Base-by-base conservation (phyloP, 768 basidiomycete species). In the Podaxis sp. region DNA sequence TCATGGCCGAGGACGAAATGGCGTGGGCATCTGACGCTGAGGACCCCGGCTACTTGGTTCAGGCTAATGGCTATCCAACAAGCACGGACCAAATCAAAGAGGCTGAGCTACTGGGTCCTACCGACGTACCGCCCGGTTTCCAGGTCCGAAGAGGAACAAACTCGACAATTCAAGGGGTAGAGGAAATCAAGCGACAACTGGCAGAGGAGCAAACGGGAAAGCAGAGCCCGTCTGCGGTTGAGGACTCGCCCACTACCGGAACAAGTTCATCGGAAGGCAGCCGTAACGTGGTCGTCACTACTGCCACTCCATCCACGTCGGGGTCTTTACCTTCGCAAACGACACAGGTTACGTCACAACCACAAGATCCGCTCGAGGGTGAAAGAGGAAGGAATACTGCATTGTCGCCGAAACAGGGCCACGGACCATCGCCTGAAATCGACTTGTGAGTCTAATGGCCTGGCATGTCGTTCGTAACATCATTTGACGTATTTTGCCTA, bases 361-460 rank as follows among this genome's bases (percentile, higher is more conserved):
- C 43, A 25, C 25, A 38, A 66, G 51, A 27, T 43, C 57, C 59
- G 24, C 46, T 43, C 9, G 67, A 69, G 63, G 71, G 74, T 12
- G 77, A 79, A 57, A 75, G 87, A 19, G 87, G 87, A 2, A 76
- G 87, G 49, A 82, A 82, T 64, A 77, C 81, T 22, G 75, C 76
- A 9, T 75, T 80, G 66, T 86, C 86, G 17, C 84, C 87, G 9
- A 73, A 86, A 17, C 82, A 85, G 59, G 80, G 80, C 22, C 80
- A 83, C 67, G 78, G 76, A 2, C 66, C 71, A 4, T 74, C 81
- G 15, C 64, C 55, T 51, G 53, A 69, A 25, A 69, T 74, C 13
- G 77, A 84, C 67, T 80, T 82, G 87, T 86, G 64, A 65, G 82
- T 66, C 55, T 52, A 47, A 12, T 43, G 33, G 33, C 33, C 17